Evolutionary conservation across 106 monocot genomes (phyloP).

Genomic region (Dendrobium nobile): DNA sequence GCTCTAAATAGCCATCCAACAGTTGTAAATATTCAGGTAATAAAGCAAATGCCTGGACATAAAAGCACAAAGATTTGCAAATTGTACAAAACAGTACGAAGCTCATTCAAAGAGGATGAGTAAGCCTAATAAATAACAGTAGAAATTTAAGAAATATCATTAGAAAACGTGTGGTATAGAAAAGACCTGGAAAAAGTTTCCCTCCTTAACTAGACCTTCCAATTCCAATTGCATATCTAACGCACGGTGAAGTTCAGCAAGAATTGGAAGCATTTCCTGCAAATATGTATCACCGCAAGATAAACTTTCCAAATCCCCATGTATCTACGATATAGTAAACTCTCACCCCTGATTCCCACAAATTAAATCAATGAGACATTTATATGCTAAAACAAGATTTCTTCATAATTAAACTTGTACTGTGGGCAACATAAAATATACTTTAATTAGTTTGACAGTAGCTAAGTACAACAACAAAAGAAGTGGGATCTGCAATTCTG

Average conservation of each 20-base stretch:
- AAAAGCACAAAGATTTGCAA: slow-evolving; percentile 4
- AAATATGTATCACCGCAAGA: slow-evolving; percentile 9
- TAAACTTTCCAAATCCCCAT: neutral
- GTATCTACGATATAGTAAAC: slow-evolving; percentile 4
- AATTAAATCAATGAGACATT: neutral
- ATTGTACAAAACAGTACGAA: slow-evolving; percentile 4
- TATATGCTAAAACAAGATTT: neutral
- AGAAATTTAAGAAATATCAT: neutral
- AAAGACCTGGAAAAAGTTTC: slow-evolving; percentile 70
- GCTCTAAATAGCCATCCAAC: slow-evolving; percentile 78
- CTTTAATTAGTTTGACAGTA: neutral
- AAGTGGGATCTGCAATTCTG: neutral
- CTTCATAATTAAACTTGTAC: neutral
- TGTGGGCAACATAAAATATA: neutral
- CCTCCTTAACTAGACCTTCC: slow-evolving; percentile 71
- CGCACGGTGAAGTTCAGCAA: slow-evolving; percentile 81
- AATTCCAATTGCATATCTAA: slow-evolving; percentile 82
- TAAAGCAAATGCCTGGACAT: slow-evolving; percentile 79
- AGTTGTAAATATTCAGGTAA: slow-evolving; percentile 91
- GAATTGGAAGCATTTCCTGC: slow-evolving; percentile 93
- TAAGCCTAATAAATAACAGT: neutral
- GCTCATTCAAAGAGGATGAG: neutral
- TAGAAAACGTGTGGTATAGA: slow-evolving; percentile 1
- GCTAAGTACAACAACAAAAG: neutral
- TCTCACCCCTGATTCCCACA: neutral